Base-by-base conservation (phyloP, 306 rosid genomes). In the Corylus heterophylla region DNA sequence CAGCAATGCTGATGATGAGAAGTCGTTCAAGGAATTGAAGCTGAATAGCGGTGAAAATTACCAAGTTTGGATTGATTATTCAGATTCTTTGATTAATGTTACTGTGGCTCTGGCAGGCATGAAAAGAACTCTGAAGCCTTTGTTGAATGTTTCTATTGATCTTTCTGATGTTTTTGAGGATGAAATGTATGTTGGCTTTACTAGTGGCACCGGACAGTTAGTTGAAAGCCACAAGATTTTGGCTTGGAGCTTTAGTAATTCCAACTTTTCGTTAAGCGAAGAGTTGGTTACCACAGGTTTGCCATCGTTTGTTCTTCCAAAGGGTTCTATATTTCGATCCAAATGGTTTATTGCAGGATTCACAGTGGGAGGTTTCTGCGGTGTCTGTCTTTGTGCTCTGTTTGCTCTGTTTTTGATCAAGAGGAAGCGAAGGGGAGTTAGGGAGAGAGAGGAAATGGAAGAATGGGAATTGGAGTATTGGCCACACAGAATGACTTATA, bases 381-480 rank as follows among this genome's bases (percentile, higher is more conserved):
- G 31, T 50, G 9, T 85, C 35, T 82, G 78, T 82, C 42, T 80
- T 3, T 37, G 69, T 62, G 87, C 79, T 74, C 59, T 87, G 84
- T 64, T 87, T 71, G 71, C 63, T 44, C 8, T 84, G 87, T 82
- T 83, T 82, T 78, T 82, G 47, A 67, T 92, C 35, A 85, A 83
- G 71, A 74, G 83, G 73, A 82, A 68, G 63, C 70, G 88, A 51
- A 80, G 75, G 73, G 75, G 25, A 16, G 86, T 73, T 0, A 91
- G 75, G 69, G 88, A 81, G 78, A 91, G 92, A 76, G 83, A 45
- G 35, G 93, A 90, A 73, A 91, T 91, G 97, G 98, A 94, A 66
- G 98, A 91, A 18, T 94, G 98, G 98, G 98, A 94, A 71, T 83
- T 94, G 58, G 97, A 92, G 84, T 94, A 88, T 74, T 94, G 97